phyloP scores from a whole-genome alignment of 768 basidiomycete genomes.

The Cyclocybe cylindracea region DNA sequence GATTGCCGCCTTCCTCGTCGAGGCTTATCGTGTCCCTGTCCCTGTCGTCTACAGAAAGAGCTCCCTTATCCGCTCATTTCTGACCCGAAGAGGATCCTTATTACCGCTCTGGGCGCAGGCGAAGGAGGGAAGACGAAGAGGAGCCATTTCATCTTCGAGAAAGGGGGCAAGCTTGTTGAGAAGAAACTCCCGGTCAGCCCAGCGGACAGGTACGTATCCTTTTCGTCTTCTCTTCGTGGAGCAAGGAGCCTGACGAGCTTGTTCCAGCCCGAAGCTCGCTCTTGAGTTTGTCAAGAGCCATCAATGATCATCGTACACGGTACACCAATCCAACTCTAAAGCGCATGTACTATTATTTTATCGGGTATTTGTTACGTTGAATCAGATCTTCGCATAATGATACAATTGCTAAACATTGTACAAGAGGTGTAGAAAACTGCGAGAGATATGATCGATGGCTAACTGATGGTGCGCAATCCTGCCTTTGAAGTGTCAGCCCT shows the following conservation, averaged over 20 bases:
- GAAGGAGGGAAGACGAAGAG: conserved; percentile 83
- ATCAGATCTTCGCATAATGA: conserved; percentile 3
- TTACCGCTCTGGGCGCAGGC: conserved; percentile 80
- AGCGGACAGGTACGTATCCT: conserved; percentile 64
- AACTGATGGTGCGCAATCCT: too few relatives aligned
- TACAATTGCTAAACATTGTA: conserved; percentile 4
- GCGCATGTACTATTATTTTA: background rate
- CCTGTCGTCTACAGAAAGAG: conserved; percentile 56
- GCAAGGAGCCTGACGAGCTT: background rate
- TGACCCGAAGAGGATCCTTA: conserved; percentile 81
- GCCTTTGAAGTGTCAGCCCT: too few relatives aligned
- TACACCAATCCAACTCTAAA: background rate
- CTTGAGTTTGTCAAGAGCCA: conserved; percentile 67
- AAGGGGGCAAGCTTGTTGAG: conserved; percentile 87
- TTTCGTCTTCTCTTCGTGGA: background rate
- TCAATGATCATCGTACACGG: conserved; percentile 7
- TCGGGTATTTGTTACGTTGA: background rate
- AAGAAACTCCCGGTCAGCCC: conserved; percentile 87
- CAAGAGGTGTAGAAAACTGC: too few relatives aligned
- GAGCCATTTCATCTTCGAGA: conserved; percentile 92
- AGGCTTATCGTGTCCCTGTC: background rate
- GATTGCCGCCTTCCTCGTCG: too few relatives aligned
- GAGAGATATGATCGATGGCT: too few relatives aligned
- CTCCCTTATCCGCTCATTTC: conserved; percentile 87
- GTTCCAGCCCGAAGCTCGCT: conserved; percentile 57